These are phyloP conservation scores for Geoglossum cookeanum DNA, from an alignment of 2,329 filamentous ascomycete genomes.

Conservation along the genomic window DNA sequence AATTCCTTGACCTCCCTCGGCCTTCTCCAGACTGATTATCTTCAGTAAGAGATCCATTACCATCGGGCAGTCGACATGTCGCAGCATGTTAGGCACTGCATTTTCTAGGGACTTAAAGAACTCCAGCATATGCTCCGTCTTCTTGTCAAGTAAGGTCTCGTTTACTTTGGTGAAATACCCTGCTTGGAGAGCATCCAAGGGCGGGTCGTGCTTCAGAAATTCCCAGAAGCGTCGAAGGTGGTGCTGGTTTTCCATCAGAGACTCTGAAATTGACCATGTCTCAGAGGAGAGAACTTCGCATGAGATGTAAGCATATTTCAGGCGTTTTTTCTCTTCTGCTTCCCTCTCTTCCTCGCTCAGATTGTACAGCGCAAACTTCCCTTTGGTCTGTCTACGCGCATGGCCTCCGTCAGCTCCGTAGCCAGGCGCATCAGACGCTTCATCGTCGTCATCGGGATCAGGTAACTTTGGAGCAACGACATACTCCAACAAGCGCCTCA, in stretches of 20 bases:
- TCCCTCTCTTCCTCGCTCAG: constrained; percentile 30
- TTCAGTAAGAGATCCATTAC: constrained; percentile 95
- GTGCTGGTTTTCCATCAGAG: constrained; percentile 65
- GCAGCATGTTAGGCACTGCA: constrained; percentile 67
- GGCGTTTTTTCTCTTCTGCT: constrained; percentile 73
- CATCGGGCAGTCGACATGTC: constrained; percentile 93
- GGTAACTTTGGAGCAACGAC: constrained; percentile 58
- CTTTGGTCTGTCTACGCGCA: constrained; percentile 14
- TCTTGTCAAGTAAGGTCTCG: constrained; percentile 91
- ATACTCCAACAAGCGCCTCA: constrained; percentile 76
- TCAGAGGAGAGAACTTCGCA: constrained; percentile 90
- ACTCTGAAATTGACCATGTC: constrained; percentile 91
- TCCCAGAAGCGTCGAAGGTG: constrained; percentile 75
- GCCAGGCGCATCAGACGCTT: constrained; percentile 28
- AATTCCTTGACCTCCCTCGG: constrained; percentile 75
- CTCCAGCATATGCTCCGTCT: constrained; percentile 90
- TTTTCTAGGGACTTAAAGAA: constrained; percentile 71
- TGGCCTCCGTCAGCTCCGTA: constrained; percentile 16
- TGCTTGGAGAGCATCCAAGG: constrained; percentile 80
- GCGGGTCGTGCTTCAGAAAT: constrained; percentile 66
- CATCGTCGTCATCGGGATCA: constrained; percentile 32
- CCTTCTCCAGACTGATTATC: constrained; percentile 89
- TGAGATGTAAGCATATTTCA: constrained; percentile 84
- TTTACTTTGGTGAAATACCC: constrained; percentile 99
- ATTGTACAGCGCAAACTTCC: constrained; percentile 12